Evolutionary conservation across 345 rosid genomes (phyloP).

Genomic region (Gossypium bickii): DNA sequence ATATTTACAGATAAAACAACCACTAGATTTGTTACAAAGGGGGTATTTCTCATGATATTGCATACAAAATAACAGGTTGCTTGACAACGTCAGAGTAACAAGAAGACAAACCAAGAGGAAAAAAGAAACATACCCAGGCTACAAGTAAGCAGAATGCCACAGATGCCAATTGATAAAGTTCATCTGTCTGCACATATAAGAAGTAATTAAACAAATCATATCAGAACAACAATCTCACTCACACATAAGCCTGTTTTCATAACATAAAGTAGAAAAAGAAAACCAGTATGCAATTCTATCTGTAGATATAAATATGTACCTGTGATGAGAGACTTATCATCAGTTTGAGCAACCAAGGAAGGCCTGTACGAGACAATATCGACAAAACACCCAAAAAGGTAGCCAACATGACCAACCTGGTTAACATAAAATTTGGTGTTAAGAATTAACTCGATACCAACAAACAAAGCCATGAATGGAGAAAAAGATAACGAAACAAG

Average conservation of each 20-base stretch:
- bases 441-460: not conserved
- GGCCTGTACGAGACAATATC: slow-evolving; percentile 65
- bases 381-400: slow-evolving; percentile 67
- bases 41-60: not conserved
- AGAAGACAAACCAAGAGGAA: slow-evolving; percentile 15
- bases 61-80: not conserved
- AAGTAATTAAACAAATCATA: slow-evolving; percentile 1
- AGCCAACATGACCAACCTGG: slow-evolving; percentile 62
- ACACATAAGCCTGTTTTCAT: no score
- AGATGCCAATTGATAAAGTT: slow-evolving; percentile 92
- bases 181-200: slow-evolving; percentile 68
- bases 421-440: not conserved
- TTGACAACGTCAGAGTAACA: not conserved
- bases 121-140: slow-evolving; percentile 79
- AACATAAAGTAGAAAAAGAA: not conserved
- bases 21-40: not conserved
- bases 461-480: not conserved
- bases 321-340: slow-evolving; percentile 87
- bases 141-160: slow-evolving; percentile 98
- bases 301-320: slow-evolving; percentile 29
- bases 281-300: not conserved
- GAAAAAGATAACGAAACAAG: not conserved
- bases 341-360: slow-evolving; percentile 79
- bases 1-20: not conserved
- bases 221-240: not conserved